Percentiles rank a stretch among this genome's conserved stretches.
These are phyloP conservation scores for Colletotrichum theobromicola DNA, from an alignment of 2,329 filamentous ascomycete species.

Conservation along the genomic window DNA sequence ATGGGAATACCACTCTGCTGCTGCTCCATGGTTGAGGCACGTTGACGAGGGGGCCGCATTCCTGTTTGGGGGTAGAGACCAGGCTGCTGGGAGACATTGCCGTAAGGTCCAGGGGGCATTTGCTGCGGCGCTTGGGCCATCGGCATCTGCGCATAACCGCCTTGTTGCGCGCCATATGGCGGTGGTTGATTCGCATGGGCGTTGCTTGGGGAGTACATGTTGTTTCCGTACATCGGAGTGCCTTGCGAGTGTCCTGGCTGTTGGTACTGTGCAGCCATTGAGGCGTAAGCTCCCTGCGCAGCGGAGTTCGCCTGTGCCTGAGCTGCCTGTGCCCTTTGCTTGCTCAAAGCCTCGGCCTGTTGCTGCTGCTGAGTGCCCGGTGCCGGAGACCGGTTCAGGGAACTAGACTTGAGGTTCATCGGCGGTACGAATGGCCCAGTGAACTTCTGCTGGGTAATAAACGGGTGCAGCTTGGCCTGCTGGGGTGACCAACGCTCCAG, in stretches of 20 bases:
- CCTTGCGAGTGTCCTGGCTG: slow-evolving; percentile 50
- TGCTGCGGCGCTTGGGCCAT: slow-evolving; percentile 72
- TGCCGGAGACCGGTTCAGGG: slow-evolving; percentile 84
- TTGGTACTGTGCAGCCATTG: slow-evolving; percentile 52
- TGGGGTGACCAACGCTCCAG: slow-evolving; percentile 97
- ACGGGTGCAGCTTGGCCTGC: slow-evolving; percentile 95
- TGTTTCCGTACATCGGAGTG: slow-evolving; percentile 81
- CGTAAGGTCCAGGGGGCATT: slow-evolving; percentile 70
- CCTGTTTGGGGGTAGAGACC: slow-evolving; percentile 67
- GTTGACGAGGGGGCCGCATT: slow-evolving; percentile 78
- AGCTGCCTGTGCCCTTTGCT: slow-evolving; percentile 80
- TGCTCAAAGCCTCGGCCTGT: slow-evolving; percentile 91
- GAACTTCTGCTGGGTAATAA: slow-evolving; percentile 98
- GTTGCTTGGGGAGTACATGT: slow-evolving; percentile 73
- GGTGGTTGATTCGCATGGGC: slow-evolving; percentile 70
- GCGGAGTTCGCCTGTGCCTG: slow-evolving; percentile 74
- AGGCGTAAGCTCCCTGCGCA: slow-evolving; percentile 64
- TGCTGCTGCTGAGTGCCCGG: slow-evolving; percentile 96
- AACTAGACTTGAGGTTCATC: slow-evolving; percentile 92
- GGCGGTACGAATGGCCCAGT: slow-evolving; percentile 95
- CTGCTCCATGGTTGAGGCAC: slow-evolving; percentile 95
- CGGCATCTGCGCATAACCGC: slow-evolving; percentile 75
- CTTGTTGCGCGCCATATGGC: slow-evolving; percentile 76
- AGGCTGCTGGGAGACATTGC: slow-evolving; percentile 55
- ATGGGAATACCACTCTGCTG: slow-evolving; percentile 92